A percentile compares a stretch with the other conserved stretches of the same genome.
Evolutionary conservation across 768 basidiomycete genomes (phyloP).

Genomic region (Phylloporus scabripes): DNA sequence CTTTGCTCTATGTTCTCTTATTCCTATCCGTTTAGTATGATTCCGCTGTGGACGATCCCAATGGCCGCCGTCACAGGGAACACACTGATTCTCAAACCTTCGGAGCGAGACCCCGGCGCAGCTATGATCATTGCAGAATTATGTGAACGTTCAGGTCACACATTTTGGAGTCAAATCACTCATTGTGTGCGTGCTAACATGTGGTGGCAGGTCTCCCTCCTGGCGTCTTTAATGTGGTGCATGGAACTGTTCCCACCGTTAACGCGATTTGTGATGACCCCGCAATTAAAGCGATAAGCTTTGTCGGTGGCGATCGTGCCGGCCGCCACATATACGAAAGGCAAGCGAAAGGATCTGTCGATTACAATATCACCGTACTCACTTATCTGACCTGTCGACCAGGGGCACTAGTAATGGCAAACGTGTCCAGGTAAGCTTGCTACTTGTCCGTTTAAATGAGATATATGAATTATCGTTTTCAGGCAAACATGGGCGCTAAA

Average conservation of each 20-base stretch:
- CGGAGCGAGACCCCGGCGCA: constrained; percentile 94
- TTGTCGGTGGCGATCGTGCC: constrained; percentile 91
- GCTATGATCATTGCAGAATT: constrained; percentile 97
- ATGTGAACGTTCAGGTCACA: constrained; percentile 71
- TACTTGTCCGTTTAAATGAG: not conserved
- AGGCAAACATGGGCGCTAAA: constrained; percentile 92
- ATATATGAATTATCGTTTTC: constrained; percentile 1
- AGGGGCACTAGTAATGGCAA: constrained; percentile 86
- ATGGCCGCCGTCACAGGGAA: constrained; percentile 89
- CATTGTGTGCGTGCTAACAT: not conserved
- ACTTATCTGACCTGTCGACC: constrained; percentile 7
- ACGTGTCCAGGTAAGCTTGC: constrained; percentile 62
- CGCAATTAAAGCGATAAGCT: constrained; percentile 88
- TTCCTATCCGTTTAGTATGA: constrained; percentile 56
- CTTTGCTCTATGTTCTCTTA: not conserved
- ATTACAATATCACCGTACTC: constrained; percentile 1
- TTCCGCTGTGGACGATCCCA: constrained; percentile 93
- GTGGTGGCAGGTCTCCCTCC: constrained; percentile 56
- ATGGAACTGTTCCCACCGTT: constrained; percentile 85
- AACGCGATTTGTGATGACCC: constrained; percentile 93
- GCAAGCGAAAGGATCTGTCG: constrained; percentile 29
- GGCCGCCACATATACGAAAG: constrained; percentile 93
- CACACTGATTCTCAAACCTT: constrained; percentile 91
- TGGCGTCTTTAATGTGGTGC: constrained; percentile 89
- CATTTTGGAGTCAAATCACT: not conserved